Base-by-base conservation (phyloP, 805 yeast genomes). In the Lipomyces chichibuensis region DNA sequence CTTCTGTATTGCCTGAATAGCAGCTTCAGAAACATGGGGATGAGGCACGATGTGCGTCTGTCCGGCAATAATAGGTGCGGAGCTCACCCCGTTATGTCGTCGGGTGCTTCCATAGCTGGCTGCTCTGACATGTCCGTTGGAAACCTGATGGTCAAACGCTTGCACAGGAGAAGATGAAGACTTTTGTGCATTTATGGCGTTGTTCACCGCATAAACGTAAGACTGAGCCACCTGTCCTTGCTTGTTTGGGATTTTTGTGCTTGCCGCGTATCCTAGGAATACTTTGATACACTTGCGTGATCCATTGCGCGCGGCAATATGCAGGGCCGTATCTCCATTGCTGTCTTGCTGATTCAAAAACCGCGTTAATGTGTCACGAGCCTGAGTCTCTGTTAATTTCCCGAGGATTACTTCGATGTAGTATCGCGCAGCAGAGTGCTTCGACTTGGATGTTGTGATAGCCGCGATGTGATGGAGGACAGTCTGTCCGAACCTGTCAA, bases 311-410 rank as follows among this genome's bases (percentile, higher is more conserved):
- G 87, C 85, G 0, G 97, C 92, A 57, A 94, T 80, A 73, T 92
- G 96, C 59, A 92, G 79, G 6, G 96, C 91, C 0, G 97, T 91
- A 72, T 92, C 91, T 3, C 98, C 98, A 67, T 87, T 83, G 27
- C 82, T 83, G 77, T 95, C 98, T 74, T 86, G 91, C 72, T 88
- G 92, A 74, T 91, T 90, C 17, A 86, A 72, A 74, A 85, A 74
- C 27, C 77, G 79, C 27, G 74, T 65, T 8, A 80, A 74, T 51
- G 89, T 80, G 69, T 89, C 88, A 66, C 84, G 81, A 11, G 89
- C 84, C 62, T 86, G 87, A 33, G 82, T 81, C 70, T 88, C 89
- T 1, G 90, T 84, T 56, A 93, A 79, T 77, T 90, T 92, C 33
- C 89, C 88, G 70, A 94, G 81, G 53, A 93, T 79, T 13, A 87